Conservation (phyloP, 306 rosid genomes). For the Malus sylvestris region DNA sequence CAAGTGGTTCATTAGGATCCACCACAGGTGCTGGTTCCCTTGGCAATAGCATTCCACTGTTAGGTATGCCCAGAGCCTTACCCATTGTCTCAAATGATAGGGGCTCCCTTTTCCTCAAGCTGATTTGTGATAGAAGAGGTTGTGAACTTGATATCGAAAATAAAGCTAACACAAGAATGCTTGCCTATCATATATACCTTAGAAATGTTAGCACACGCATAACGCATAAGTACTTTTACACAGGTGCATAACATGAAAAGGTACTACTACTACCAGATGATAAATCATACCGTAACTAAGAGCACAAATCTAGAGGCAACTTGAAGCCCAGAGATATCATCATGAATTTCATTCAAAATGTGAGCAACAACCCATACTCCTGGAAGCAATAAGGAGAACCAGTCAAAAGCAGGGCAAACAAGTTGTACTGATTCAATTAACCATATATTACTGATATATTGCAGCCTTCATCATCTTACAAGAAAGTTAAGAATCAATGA, state of each 20-base stretch:
- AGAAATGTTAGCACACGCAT: constrained; percentile 19
- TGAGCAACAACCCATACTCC: constrained; percentile 80
- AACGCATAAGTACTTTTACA: neutral
- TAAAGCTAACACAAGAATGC: constrained; percentile 74
- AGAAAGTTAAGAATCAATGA: neutral
- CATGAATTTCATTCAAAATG: constrained; percentile 73
- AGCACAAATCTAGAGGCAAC: constrained; percentile 79
- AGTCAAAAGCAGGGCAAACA: constrained; percentile 8
- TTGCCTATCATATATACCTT: constrained; percentile 52
- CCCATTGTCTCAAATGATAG: constrained; percentile 79
- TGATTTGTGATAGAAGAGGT: constrained; percentile 91
- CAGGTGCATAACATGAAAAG: constrained; percentile 8
- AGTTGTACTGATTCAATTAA: neutral
- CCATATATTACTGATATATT: neutral
- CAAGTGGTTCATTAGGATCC: constrained; percentile 76
- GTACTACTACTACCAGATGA: constrained; percentile 1
- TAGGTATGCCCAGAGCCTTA: constrained; percentile 91
- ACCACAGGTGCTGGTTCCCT: constrained; percentile 44
- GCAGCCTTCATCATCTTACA: neutral
- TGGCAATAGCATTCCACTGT: constrained; percentile 61
- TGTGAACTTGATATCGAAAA: constrained; percentile 91
- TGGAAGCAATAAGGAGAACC: constrained; percentile 37
- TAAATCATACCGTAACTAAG: constrained; percentile 54
- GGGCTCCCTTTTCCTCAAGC: constrained; percentile 73
- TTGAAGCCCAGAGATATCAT: constrained; percentile 75